phyloP scores from a whole-genome alignment of 106 monocot species.

The Acorus gramineus region DNA sequence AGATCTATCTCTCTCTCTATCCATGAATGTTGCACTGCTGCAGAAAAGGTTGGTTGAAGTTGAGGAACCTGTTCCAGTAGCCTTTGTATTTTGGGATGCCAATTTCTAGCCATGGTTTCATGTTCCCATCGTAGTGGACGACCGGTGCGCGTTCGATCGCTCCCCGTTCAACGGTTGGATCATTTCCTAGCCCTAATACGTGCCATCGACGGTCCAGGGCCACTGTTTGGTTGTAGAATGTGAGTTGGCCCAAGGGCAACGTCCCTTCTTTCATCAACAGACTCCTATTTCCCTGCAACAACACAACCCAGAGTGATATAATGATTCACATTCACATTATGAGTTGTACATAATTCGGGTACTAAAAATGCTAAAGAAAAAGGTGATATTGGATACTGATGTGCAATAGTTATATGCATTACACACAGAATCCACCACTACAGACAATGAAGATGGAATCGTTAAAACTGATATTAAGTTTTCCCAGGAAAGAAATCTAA shows the following conservation, averaged over 20 bases:
- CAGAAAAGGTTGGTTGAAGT: conserved; percentile 44
- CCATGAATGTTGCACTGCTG: conserved; percentile 51
- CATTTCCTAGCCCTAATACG: conserved; percentile 65
- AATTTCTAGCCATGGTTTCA: conserved; percentile 87
- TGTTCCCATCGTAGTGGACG: conserved; percentile 76
- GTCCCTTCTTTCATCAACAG: conserved; percentile 65
- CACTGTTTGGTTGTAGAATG: conserved; percentile 50
- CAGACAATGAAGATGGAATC: too few relatives aligned
- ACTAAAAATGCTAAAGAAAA: too few relatives aligned
- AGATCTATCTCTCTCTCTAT: too few relatives aligned
- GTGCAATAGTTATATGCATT: too few relatives aligned
- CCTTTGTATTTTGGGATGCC: conserved; percentile 47
- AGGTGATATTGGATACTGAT: too few relatives aligned
- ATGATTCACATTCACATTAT: too few relatives aligned
- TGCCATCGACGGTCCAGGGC: conserved; percentile 56
- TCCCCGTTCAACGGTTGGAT: conserved; percentile 32
- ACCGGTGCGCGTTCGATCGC: conserved; percentile 54
- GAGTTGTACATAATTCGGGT: too few relatives aligned
- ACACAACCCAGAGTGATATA: too few relatives aligned
- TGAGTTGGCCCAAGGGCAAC: conserved; percentile 65
- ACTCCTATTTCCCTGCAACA: conserved; percentile 53
- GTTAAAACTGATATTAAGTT: too few relatives aligned
- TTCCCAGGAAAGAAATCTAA: too few relatives aligned
- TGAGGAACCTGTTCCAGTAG: conserved; percentile 59
- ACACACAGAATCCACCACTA: too few relatives aligned